Conservation (phyloP, 2,329 filamentous ascomycete species). For the Hymenoscyphus scutula region DNA sequence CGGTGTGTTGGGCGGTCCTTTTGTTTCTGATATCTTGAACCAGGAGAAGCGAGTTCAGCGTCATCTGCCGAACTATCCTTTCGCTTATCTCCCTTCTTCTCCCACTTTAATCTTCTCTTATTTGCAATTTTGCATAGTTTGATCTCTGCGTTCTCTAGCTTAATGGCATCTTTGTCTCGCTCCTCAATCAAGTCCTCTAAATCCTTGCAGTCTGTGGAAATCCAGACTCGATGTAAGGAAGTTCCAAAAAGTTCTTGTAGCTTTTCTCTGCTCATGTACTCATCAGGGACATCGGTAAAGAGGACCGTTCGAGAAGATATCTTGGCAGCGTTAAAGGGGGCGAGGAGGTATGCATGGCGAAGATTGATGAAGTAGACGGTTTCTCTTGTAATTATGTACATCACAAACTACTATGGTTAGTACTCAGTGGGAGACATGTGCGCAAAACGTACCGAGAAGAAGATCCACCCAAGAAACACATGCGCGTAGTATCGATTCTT, state of each 20-base stretch:
- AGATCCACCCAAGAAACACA: conserved; percentile 75
- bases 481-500: conserved; percentile 76
- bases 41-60: conserved; percentile 65
- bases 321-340: conserved; percentile 76
- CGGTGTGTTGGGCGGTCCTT: conserved; percentile 76
- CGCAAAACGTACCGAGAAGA: conserved; percentile 46
- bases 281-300: conserved; percentile 76
- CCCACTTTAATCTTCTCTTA: conserved; percentile 62
- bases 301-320: conserved; percentile 88
- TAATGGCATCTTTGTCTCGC: conserved; percentile 74
- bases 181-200: conserved; percentile 78
- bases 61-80: conserved; percentile 51
- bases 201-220: conserved; percentile 72
- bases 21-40: conserved; percentile 68
- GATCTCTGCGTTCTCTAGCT: conserved; percentile 83
- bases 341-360: conserved; percentile 85
- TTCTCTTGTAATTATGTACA: conserved; percentile 85
- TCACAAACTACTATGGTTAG: conserved; percentile 59
- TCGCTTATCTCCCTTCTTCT: conserved; percentile 39
- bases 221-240: conserved; percentile 78
- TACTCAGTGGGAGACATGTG: background rate
- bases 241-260: conserved; percentile 77
- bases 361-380: conserved; percentile 88
- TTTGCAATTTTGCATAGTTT: conserved; percentile 79
- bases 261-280: conserved; percentile 75